These are phyloP conservation scores for Candida alai DNA, from an alignment of 805 yeast species.

Conservation along the genomic window DNA sequence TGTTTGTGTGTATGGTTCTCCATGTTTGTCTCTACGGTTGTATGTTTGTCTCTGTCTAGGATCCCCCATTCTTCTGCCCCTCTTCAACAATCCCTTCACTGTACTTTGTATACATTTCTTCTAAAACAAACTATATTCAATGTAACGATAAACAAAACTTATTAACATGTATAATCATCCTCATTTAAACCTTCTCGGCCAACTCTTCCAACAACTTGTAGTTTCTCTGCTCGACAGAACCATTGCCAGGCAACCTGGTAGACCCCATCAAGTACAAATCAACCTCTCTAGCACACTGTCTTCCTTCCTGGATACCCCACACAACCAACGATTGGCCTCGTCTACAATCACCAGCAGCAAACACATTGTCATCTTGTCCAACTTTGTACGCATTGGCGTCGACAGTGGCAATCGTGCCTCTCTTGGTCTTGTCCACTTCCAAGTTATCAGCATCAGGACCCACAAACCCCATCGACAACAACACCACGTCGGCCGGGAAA, in stretches of 20 bases:
- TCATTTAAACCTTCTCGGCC: conserved; percentile 59
- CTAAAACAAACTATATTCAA: too few relatives aligned
- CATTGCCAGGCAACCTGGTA: conserved; percentile 88
- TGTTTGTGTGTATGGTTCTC: too few relatives aligned
- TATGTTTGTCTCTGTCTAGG: too few relatives aligned
- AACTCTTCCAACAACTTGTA: conserved; percentile 72
- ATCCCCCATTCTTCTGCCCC: too few relatives aligned
- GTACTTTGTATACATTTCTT: too few relatives aligned
- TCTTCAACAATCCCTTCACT: too few relatives aligned
- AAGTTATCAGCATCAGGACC: conserved; percentile 90
- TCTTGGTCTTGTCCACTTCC: conserved; percentile 62
- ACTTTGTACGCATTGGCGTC: conserved; percentile 66
- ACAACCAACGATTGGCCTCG: conserved; percentile 97
- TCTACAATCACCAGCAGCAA: conserved; percentile 98
- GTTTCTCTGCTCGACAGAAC: conserved; percentile 85
- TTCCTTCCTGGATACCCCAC: conserved; percentile 99
- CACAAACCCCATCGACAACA: conserved; percentile 94
- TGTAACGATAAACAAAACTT: too few relatives aligned
- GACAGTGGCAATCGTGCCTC: conserved; percentile 78
- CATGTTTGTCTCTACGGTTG: too few relatives aligned
- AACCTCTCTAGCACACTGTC: conserved; percentile 96
- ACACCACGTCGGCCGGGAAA: conserved; percentile 91
- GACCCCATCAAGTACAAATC: conserved; percentile 75
- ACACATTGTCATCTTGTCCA: conserved; percentile 57
- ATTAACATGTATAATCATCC: too few relatives aligned